A percentile compares a stretch with the other conserved stretches of the same genome.
These are phyloP conservation scores for Calocybe gangraenosa DNA, from an alignment of 768 basidiomycete genomes.

Conservation along the genomic window DNA sequence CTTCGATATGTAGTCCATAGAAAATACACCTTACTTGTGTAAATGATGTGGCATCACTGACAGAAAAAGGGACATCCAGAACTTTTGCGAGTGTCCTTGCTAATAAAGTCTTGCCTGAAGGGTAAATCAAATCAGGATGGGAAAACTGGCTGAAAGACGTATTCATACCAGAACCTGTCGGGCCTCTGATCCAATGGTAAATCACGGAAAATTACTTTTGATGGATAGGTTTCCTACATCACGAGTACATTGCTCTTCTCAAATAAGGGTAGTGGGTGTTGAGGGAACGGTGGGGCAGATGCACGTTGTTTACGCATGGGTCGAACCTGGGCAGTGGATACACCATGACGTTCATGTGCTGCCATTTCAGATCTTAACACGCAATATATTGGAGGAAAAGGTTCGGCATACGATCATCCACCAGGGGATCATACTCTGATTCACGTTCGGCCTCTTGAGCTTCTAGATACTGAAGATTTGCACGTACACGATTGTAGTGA, in stretches of 20 bases:
- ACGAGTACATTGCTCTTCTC: slow-evolving; percentile 97
- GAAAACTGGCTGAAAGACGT: neutral
- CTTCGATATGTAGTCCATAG: neutral
- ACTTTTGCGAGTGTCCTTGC: slow-evolving; percentile 90
- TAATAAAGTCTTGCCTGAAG: slow-evolving; percentile 79
- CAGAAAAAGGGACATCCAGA: slow-evolving; percentile 91
- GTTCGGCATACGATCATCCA: slow-evolving; percentile 15
- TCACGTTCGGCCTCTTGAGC: slow-evolving; percentile 25
- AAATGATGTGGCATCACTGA: slow-evolving; percentile 90
- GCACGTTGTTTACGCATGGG: slow-evolving; percentile 48
- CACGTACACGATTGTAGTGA: slow-evolving; percentile 86
- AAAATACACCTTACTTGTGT: slow-evolving; percentile 73
- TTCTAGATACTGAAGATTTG: slow-evolving; percentile 54
- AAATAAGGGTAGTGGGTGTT: slow-evolving; percentile 53
- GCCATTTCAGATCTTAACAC: too few relatives aligned
- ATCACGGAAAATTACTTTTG: neutral
- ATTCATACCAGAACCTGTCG: slow-evolving; percentile 74
- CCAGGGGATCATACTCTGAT: slow-evolving; percentile 6
- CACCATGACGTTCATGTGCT: slow-evolving; percentile 19
- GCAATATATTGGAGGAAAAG: too few relatives aligned
- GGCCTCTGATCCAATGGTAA: slow-evolving; percentile 46
- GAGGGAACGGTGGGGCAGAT: slow-evolving; percentile 33
- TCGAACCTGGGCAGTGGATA: slow-evolving; percentile 56
- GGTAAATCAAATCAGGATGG: too few relatives aligned
- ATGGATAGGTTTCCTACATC: slow-evolving; percentile 47